phyloP scores from a whole-genome alignment of 2,329 filamentous ascomycete genomes.

The Dendryphion nanum region DNA sequence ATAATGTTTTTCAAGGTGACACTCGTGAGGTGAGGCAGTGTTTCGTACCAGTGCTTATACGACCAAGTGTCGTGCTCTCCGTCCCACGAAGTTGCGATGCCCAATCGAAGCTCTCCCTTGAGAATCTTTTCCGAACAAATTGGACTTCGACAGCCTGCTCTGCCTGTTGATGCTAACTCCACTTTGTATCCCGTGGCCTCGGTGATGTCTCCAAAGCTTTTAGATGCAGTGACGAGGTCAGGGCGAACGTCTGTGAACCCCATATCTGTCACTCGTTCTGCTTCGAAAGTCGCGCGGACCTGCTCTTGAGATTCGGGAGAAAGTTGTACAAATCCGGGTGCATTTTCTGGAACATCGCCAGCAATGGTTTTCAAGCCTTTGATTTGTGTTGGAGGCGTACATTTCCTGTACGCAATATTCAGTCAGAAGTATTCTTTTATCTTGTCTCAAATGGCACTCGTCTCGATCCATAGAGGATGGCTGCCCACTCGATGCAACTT shows the following conservation, averaged over 20 bases:
- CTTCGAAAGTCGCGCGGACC: slow-evolving; percentile 65
- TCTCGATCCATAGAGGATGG: too few species aligned
- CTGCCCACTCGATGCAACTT: too few species aligned
- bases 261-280: slow-evolving; percentile 74
- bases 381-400: slow-evolving; percentile 74
- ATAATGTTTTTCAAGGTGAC: too few species aligned
- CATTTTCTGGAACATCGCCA: slow-evolving; percentile 56
- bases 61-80: slow-evolving; percentile 58
- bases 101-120: slow-evolving; percentile 79
- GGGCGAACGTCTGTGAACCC: slow-evolving; percentile 74
- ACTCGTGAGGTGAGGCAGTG: too few species aligned
- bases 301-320: slow-evolving; percentile 68
- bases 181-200: slow-evolving; percentile 17
- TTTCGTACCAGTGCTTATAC: slow-evolving; percentile 82
- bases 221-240: slow-evolving; percentile 39
- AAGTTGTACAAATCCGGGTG: slow-evolving; percentile 78
- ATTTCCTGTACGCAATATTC: too few species aligned
- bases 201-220: slow-evolving; percentile 9
- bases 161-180: slow-evolving; percentile 15
- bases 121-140: slow-evolving; percentile 69
- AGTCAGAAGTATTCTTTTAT: too few species aligned
- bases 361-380: slow-evolving; percentile 60
- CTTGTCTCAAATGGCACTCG: too few species aligned
- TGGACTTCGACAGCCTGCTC: slow-evolving; percentile 67
- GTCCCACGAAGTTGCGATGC: slow-evolving; percentile 43